Base-by-base conservation (phyloP, 2,329 filamentous ascomycete species). In the Thielaviopsis punctulata region DNA sequence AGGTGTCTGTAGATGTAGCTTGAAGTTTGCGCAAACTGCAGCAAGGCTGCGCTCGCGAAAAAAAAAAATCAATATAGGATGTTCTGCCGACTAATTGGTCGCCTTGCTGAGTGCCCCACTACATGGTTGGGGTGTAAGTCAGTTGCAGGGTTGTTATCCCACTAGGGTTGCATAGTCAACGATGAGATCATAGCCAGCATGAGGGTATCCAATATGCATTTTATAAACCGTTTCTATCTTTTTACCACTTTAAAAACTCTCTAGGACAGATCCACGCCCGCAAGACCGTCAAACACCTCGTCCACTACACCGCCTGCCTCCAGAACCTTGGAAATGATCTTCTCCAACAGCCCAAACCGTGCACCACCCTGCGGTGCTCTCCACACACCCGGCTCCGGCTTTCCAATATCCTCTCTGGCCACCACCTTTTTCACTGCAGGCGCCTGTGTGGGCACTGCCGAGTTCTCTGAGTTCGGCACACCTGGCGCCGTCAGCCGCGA, bases 331-430 rank as follows among this genome's bases (percentile, higher is more conserved):
- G 82, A 79, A 55, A 93, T 79, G 68, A 95, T 85, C 51, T 75
- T 73, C 49, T 80, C 76, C 58, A 96, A 68, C 18, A 92, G 70
- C 4, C 68, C 71, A 60, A 87, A 77, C 69, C 85, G 88, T 36
- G 90, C 79, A 1, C 90, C 90, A 39, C 90, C 90, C 27, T 88
- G 67, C 27, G 86, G 84, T 39, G 89, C 84, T 60, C 79, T 84
- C 90, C 90, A 95, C 24, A 95, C 86, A 1, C 86, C 82, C 55
- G 43, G 77, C 77, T 55, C 80, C 73, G 13, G 65, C 64, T 30
- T 54, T 56, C 25, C 58, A 56, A 55, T 62, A 55, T 45, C 56
- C 53, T 18, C 69, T 63, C 54, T 68, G 59, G 45, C 67, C 65
- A 70, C 66, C 53, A 68, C 68, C 47, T 69, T 67, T 21, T 60